phyloP scores from a whole-genome alignment of 1,284 basidiomycete genomes.

The Puccinia coronata region DNA sequence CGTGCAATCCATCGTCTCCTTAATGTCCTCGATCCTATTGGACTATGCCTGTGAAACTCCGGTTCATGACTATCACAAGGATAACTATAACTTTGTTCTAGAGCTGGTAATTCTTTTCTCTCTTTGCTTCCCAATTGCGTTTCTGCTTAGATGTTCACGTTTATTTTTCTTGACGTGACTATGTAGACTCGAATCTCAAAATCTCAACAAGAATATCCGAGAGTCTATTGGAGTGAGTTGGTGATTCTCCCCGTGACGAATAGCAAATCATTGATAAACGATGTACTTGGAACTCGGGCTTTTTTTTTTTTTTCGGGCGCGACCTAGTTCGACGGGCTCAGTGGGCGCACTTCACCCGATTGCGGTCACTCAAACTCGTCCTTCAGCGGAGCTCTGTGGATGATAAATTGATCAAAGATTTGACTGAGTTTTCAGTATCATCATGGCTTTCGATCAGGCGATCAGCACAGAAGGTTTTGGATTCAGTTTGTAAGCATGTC shows the following conservation, averaged over 20 bases:
- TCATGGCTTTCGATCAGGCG: slow-evolving; percentile 36
- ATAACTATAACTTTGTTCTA: slow-evolving; percentile 42
- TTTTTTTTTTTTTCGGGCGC: neutral
- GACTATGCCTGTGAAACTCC: slow-evolving; percentile 70
- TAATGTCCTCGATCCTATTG: slow-evolving; percentile 73
- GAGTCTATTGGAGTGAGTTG: slow-evolving; percentile 65
- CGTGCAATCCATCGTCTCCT: slow-evolving; percentile 66
- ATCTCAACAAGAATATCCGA: slow-evolving; percentile 71
- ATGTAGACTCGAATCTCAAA: slow-evolving; percentile 56
- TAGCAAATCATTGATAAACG: too few relatives aligned
- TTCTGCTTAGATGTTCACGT: slow-evolving; percentile 57
- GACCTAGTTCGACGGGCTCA: slow-evolving; percentile 42
- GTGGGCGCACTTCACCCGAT: slow-evolving; percentile 29
- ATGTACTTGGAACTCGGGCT: too few relatives aligned
- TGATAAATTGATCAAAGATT: slow-evolving; percentile 39
- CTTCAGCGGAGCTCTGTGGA: slow-evolving; percentile 17
- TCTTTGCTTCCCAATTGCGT: slow-evolving; percentile 51
- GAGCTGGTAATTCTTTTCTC: slow-evolving; percentile 21
- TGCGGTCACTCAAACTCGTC: slow-evolving; percentile 23
- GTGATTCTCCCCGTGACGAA: too few relatives aligned
- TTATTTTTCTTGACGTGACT: slow-evolving; percentile 52
- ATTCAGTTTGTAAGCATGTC: slow-evolving; percentile 22
- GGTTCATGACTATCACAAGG: slow-evolving; percentile 57
- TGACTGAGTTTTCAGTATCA: slow-evolving; percentile 39
- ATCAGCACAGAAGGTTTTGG: slow-evolving; percentile 41